Evolutionary conservation across 208 protist species (phyloP).

Genomic region (Trypanosoma lewisi): DNA sequence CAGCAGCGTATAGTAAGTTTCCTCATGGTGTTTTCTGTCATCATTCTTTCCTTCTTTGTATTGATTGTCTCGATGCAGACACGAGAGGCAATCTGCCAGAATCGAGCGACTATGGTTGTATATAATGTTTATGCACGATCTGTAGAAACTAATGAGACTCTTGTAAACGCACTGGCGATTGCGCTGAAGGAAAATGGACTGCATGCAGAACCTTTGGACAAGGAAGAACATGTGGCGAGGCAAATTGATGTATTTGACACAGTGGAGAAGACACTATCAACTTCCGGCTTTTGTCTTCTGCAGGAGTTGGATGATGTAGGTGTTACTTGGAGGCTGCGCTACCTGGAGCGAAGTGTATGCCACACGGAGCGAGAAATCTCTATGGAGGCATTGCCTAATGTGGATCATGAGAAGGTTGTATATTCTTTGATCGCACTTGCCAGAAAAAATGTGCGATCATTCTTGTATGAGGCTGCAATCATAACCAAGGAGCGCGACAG

Average conservation of each 20-base stretch:
- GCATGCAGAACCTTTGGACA: background rate
- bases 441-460: constrained; percentile 35
- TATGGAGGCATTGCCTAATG: constrained; percentile 82
- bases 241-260: constrained; percentile 71
- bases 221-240: background rate
- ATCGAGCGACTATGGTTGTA: constrained; percentile 49
- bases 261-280: constrained; percentile 7
- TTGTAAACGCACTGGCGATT: constrained; percentile 17
- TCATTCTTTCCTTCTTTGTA: constrained; percentile 53
- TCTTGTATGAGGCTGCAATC: constrained; percentile 58
- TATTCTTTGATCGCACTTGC: constrained; percentile 51
- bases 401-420: constrained; percentile 69
- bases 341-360: constrained; percentile 61
- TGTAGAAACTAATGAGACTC: constrained; percentile 21
- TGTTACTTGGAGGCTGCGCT: constrained; percentile 53
- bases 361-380: constrained; percentile 43
- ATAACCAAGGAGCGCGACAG: constrained; percentile 57
- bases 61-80: constrained; percentile 60
- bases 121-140: constrained; percentile 36
- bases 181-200: constrained; percentile 10
- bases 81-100: constrained; percentile 61
- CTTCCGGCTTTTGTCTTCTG: constrained; percentile 62
- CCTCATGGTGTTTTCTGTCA: constrained; percentile 67
- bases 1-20: constrained; percentile 69
- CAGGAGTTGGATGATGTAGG: constrained; percentile 27